Conservation (phyloP, 2,329 filamentous ascomycete species). For the Ophiostoma novo-ulmi region DNA sequence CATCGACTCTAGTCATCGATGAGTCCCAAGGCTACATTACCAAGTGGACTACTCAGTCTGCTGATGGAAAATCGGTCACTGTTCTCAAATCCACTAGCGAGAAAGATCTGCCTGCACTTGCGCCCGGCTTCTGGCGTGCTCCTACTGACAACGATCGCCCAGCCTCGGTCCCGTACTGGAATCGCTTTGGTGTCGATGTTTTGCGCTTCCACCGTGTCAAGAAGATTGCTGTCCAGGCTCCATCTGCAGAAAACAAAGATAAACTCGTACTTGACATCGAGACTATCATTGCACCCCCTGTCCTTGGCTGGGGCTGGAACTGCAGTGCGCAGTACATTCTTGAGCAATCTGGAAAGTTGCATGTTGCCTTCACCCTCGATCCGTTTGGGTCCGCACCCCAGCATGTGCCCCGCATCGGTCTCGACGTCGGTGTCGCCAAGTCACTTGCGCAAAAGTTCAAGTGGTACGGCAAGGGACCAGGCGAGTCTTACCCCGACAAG, state of each 20-base stretch:
- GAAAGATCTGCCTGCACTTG: slow-evolving; percentile 35
- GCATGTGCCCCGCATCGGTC: slow-evolving; percentile 57
- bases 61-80: slow-evolving; percentile 18
- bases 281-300: slow-evolving; percentile 52
- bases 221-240: slow-evolving; percentile 12
- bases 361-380: slow-evolving; percentile 41
- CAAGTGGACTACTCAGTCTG: slow-evolving; percentile 40
- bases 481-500: slow-evolving; percentile 61
- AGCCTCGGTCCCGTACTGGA: slow-evolving; percentile 53
- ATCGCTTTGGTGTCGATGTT: slow-evolving; percentile 45
- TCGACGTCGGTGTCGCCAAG: slow-evolving; percentile 49
- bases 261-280: slow-evolving; percentile 40
- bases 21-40: slow-evolving; percentile 24
- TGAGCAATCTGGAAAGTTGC: slow-evolving; percentile 40
- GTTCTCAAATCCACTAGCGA: neutral
- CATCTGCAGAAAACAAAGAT: slow-evolving; percentile 18
- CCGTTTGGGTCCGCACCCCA: slow-evolving; percentile 47
- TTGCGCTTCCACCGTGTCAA: slow-evolving; percentile 39
- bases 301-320: slow-evolving; percentile 56
- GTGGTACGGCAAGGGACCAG: slow-evolving; percentile 61
- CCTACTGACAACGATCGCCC: slow-evolving; percentile 61
- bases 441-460: slow-evolving; percentile 45
- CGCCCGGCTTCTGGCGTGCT: slow-evolving; percentile 56
- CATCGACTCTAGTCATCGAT: slow-evolving; percentile 43
- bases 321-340: slow-evolving; percentile 38